Base-by-base conservation (phyloP, 2,329 filamentous ascomycete genomes). In the Colletotrichum salicis region DNA sequence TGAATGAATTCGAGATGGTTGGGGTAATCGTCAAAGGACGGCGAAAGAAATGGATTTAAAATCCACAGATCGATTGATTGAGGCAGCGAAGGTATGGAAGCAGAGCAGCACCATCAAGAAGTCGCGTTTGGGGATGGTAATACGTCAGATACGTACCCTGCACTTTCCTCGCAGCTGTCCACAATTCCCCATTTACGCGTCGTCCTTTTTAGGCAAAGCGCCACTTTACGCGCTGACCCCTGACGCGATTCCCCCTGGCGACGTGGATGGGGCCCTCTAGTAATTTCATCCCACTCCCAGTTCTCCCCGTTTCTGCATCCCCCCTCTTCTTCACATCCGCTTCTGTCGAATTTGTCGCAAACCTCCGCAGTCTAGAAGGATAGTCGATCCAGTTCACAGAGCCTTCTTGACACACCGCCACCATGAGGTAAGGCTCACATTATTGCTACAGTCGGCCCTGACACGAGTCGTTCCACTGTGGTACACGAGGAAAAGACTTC, bases 171-270 rank as follows among this genome's bases (percentile, higher is more conserved):
- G 56, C n/a, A 59, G 54, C 58, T 63, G 51, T 58, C 48, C 61
- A 56, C 64, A 67, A 63, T n/a, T 64, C 56, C 70, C 74, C 74
- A 74, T 75, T 72, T 70, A 79, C 77, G 75, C 77, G 79, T 64
- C 5, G 1, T 12, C 77, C 71, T n/a, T 72, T 78, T 71, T 0
- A 10, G 76, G 80, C n/a, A 70, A 81, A 82, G 81, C 74, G 76
- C 76, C 81, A 85, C 82, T 86, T 84, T 81, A 87, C 84, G 84
- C 84, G 85, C 71, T 67, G 8, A 29, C 66, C 60, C 65, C 69
- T 67, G 57, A 48, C 70, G 72, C 68, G 73, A 52, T 67, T 71
- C 57, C 55, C 57, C 64, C 60, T 62, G 45, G 51, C 55, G 57
- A 74, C 58, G 70, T 65, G 70, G 73, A 54, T 63, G 57, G 67